These are phyloP conservation scores for Paxillus involutus DNA, from an alignment of 768 basidiomycete species.

Conservation along the genomic window DNA sequence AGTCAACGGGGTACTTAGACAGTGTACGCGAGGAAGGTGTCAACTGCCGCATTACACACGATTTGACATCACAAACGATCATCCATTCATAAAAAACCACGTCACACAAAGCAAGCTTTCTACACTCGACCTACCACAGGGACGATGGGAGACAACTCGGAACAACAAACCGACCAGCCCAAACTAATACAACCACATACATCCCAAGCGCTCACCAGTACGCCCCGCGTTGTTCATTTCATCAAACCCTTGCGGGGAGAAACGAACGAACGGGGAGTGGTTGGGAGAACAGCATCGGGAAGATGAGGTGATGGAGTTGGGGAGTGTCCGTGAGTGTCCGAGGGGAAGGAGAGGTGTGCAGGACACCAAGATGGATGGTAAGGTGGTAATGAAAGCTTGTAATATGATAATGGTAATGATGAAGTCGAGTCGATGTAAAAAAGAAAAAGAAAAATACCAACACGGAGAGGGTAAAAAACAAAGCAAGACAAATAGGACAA, in stretches of 20 bases:
- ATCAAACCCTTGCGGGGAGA: conserved; percentile 50
- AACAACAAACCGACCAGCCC: neutral
- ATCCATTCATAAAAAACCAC: neutral
- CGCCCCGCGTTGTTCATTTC: conserved; percentile 33
- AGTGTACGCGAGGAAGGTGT: too few relatives aligned
- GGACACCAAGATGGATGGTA: conserved; percentile 2
- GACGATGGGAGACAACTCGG: neutral
- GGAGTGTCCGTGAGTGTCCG: neutral
- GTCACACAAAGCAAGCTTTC: conserved; percentile 8
- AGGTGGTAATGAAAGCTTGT: conserved; percentile 1
- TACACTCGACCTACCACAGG: conserved; percentile 9
- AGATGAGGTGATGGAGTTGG: conserved; percentile 10
- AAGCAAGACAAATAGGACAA: conserved; percentile 20
- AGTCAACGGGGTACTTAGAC: too few relatives aligned
- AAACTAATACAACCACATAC: conserved; percentile 4
- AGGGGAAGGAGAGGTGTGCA: neutral
- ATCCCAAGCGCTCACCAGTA: conserved; percentile 46
- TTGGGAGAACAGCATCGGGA: conserved; percentile 25
- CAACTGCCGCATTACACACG: too few relatives aligned
- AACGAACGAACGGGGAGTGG: conserved; percentile 26
- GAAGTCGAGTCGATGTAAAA: neutral
- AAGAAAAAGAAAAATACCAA: conserved; percentile 7
- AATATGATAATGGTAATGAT: neutral
- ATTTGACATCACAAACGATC: conserved; percentile 9
- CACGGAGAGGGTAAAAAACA: conserved; percentile 10